Conservation (phyloP, 1,284 basidiomycete genomes). For the Apiotrichum akiyoshidainum region DNA sequence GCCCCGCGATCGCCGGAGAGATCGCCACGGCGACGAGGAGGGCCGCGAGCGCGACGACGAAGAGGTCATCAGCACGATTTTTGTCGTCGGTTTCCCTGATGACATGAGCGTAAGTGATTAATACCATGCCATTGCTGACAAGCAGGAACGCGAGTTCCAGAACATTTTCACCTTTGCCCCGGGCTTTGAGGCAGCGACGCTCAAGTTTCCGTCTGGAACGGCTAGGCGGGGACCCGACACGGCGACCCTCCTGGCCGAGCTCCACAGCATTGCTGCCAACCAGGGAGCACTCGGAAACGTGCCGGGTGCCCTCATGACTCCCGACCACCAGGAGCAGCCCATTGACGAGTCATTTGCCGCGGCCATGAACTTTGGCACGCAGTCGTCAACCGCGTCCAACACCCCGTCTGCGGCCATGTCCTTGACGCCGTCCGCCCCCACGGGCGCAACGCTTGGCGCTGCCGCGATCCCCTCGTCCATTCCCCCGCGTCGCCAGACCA, state of each 20-base stretch:
- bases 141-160: conserved; percentile 93
- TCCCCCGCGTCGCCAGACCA: conserved; percentile 71
- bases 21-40: conserved; percentile 28
- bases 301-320: conserved; percentile 7
- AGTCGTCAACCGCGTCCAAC: conserved; percentile 39
- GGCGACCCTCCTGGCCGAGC: conserved; percentile 39
- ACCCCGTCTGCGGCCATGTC: conserved; percentile 48
- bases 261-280: conserved; percentile 37
- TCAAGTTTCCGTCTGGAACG: conserved; percentile 74
- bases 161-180: conserved; percentile 97
- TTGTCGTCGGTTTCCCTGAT: conserved; percentile 97
- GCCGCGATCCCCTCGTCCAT: conserved; percentile 23
- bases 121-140: too few relatives aligned
- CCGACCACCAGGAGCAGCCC: conserved; percentile 17
- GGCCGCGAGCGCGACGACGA: conserved; percentile 50
- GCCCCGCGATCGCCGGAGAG: conserved; percentile 20
- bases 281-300: conserved; percentile 21
- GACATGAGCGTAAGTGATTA: conserved; percentile 83
- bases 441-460: conserved; percentile 32
- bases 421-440: conserved; percentile 55
- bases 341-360: conserved; percentile 41
- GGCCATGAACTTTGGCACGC: conserved; percentile 37
- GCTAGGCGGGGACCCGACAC: conserved; percentile 27
- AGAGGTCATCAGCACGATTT: conserved; percentile 96
- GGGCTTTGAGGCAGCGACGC: conserved; percentile 94